Base-by-base conservation (phyloP, 345 rosid genomes). In the Boechera divaricarpa region DNA sequence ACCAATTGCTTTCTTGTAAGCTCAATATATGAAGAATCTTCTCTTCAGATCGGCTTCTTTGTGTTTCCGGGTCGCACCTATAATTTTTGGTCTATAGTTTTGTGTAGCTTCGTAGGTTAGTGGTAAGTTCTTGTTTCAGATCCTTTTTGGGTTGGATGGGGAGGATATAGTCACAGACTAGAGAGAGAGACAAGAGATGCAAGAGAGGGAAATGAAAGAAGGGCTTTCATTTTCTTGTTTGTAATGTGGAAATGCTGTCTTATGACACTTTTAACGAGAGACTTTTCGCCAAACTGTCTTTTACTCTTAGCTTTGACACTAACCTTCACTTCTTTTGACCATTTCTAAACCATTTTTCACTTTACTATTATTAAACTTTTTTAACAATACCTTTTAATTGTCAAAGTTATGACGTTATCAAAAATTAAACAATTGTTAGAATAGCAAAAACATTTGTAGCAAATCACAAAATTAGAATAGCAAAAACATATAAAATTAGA, bases 81-180 rank as follows among this genome's bases (percentile, higher is more conserved):
- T 49, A 15, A 47, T 18, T 33, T 49, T 66, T 66, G 45, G 70
- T 66, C 70, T 66, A 31, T 51, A 66, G 58, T 66, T 66, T 66
- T 49, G 70, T 33, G 70, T 12, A 49, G 21, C 33, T 62, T 39
- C 18, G 47, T 60, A 38, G 55, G 4, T 45, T 64, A 66, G 70
- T 32, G 31, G 55, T 16, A 36, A 47, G 36, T 33, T 66, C 70
- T 66, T 42, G 57, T 49, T 32, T 66, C 57, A 4, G 31, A 33
- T 66, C 41, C 10, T 39, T 62, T 62, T 62, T 62, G 29, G 24
- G 24, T 21, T 21, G 24, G 24, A 21, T 38, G 10, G 16, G 1
- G 38, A 31, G 10, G 36, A 31, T 31, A 26, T 54, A 54, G 11
- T 57, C 44, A 59, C 7, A 59, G 42, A n/a, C 35, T 9, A 35